Base-by-base conservation (phyloP, 2,329 filamentous ascomycete genomes). In the Stachybotrys elegans region DNA sequence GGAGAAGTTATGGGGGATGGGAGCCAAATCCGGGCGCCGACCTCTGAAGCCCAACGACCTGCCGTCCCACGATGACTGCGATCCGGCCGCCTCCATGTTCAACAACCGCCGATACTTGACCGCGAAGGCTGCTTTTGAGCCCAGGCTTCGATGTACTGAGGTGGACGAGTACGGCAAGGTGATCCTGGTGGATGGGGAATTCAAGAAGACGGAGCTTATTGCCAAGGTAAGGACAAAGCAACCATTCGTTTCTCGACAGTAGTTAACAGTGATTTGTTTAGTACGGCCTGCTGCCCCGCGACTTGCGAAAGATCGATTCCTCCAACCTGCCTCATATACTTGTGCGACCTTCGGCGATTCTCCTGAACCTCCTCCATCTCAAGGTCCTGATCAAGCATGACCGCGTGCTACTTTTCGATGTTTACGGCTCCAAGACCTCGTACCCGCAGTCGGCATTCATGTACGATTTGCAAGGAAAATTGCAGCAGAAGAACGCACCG, bases 361-460 rank as follows among this genome's bases (percentile, higher is more conserved):
- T 98, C 2, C 86, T 98, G 55, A 98, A 97, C 60, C 77, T 98
- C 11, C 80, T 97, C n/a, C 93, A 98, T 65, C 81, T 98, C 39
- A 88, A 93, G 48, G 93, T 95, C 43, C 77, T 98, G 20, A 95
- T 98, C 63, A 96, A 96, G 70, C 81, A 91, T 51, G 88, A 98
- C 59, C 86, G 91, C 20, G 90, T 98, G 6, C 79, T 98, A 20
- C 84, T 98, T 5, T 97, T 98, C 62, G 93, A 97, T 58, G 88
- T 93, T 13, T 97, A 95, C 66, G 93, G 93, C 22, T 93, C 89
- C 32, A 91, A 89, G 47, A 89, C 94, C 54, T 94, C 90, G 0
- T 95, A 96, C 58, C 90, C 92, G 23, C 93, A 97, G 63, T 95
- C 90, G 4, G 81, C 93, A 13, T 98, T 98, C 69, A 95, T 98